Evolutionary conservation across 116 monocot species (phyloP).

Genomic region (Cymodocea nodosa): DNA sequence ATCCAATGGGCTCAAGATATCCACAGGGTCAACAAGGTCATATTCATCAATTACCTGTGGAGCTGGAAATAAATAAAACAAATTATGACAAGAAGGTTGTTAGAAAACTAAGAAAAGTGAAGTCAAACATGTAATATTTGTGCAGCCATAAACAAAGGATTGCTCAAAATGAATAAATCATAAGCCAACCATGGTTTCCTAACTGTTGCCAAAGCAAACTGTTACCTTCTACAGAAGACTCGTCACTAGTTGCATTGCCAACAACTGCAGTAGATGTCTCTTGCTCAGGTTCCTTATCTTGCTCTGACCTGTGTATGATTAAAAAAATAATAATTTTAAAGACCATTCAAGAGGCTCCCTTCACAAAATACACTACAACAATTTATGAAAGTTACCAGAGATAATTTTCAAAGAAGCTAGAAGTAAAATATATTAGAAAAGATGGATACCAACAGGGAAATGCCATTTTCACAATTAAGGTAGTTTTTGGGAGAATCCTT

Average conservation of each 20-base stretch:
- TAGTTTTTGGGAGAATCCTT: no score
- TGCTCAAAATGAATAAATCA: neutral
- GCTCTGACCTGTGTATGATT: slow-evolving; percentile 61
- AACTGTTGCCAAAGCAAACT: no score
- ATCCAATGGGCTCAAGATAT: slow-evolving; percentile 85
- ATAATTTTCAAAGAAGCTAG: no score
- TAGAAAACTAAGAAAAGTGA: neutral
- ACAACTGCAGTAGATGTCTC: slow-evolving; percentile 50
- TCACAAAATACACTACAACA: no score
- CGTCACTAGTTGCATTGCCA: slow-evolving; percentile 44
- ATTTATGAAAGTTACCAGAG: no score
- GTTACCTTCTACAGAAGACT: slow-evolving; percentile 53
- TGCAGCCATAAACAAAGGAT: neutral
- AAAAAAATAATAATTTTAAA: neutral
- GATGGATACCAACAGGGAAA: no score
- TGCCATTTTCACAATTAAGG: no score
- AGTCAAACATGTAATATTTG: neutral
- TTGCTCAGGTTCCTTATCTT: slow-evolving; percentile 89
- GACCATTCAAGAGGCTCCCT: neutral
- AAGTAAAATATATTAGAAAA: no score
- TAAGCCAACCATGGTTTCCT: neutral
- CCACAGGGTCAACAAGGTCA: slow-evolving; percentile 98
- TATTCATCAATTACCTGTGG: slow-evolving; percentile 94
- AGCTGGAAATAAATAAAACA: slow-evolving; percentile 26
- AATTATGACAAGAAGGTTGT: neutral